Evolutionary conservation across 1,139 yeast species (phyloP).

Genomic region (Sugiyamaella neomexicana): DNA sequence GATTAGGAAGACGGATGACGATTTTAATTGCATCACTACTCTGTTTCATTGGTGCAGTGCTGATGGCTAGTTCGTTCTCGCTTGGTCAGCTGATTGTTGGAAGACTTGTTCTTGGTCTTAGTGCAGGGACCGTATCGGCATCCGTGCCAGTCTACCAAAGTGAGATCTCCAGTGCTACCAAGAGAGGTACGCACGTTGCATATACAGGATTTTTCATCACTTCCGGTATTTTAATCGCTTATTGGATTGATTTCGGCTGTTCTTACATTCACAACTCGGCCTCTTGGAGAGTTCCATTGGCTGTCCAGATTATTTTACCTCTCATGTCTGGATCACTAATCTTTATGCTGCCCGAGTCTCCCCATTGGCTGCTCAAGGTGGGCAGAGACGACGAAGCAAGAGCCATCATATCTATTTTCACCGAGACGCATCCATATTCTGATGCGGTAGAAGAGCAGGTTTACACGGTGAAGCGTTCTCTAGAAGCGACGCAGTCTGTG

Average conservation of each 20-base stretch:
- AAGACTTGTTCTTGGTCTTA: constrained; percentile 71
- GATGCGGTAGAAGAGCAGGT: constrained; percentile 37
- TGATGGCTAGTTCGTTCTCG: constrained; percentile 57
- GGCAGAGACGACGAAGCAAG: constrained; percentile 50
- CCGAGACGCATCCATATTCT: constrained; percentile 39
- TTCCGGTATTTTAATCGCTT: constrained; percentile 67
- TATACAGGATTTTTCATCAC: constrained; percentile 72
- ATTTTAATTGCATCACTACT: constrained; percentile 58
- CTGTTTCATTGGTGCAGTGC: constrained; percentile 62
- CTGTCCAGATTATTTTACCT: constrained; percentile 30
- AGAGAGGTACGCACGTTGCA: constrained; percentile 69
- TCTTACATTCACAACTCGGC: constrained; percentile 44
- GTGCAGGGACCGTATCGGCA: constrained; percentile 68
- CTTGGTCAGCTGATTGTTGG: constrained; percentile 73
- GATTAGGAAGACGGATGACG: constrained; percentile 63
- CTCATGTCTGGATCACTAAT: constrained; percentile 24
- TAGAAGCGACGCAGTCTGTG: constrained; percentile 24
- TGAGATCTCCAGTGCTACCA: constrained; percentile 65
- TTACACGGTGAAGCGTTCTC: constrained; percentile 29
- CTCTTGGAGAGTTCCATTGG: constrained; percentile 53
- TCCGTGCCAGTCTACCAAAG: constrained; percentile 60
- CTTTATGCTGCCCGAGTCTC: constrained; percentile 47
- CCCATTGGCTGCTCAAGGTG: constrained; percentile 48
- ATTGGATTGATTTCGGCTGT: constrained; percentile 65
- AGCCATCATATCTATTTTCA: constrained; percentile 44